Evolutionary conservation across 2,329 filamentous ascomycete species (phyloP).

Genomic region (Xylariaceae sp.): DNA sequence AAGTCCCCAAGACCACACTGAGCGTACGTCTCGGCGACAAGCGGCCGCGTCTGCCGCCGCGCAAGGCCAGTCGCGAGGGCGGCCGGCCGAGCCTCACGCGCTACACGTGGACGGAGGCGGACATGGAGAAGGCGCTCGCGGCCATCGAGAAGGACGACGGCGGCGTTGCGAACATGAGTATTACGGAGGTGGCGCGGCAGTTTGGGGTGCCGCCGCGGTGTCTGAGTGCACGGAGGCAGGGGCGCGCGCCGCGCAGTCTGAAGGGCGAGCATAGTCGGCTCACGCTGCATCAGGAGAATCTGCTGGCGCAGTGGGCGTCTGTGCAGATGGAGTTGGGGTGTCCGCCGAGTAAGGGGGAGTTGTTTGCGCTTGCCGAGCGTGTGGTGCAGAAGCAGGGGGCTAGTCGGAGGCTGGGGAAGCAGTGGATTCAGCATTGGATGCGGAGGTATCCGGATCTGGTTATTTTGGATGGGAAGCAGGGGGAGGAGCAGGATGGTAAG

Average conservation of each 20-base stretch:
- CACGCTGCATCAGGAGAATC: constrained; percentile 24
- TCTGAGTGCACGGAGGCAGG: constrained; percentile 24
- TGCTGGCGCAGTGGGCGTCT: constrained; percentile 27
- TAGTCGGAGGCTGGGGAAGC: constrained; percentile 24
- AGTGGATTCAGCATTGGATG: constrained; percentile 29
- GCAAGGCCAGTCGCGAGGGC: constrained; percentile 3
- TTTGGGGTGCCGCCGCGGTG: constrained; percentile 26
- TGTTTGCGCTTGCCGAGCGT: constrained; percentile 23
- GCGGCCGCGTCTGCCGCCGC: constrained; percentile 17
- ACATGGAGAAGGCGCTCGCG: constrained; percentile 21
- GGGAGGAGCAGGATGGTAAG: constrained; percentile 1
- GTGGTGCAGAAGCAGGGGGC: constrained; percentile 21
- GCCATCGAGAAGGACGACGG: constrained; percentile 15
- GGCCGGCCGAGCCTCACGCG: constrained; percentile 14
- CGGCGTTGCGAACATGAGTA: neutral
- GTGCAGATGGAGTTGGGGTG: constrained; percentile 24
- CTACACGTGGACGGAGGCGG: constrained; percentile 23
- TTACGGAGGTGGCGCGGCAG: constrained; percentile 21
- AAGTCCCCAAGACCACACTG: constrained; percentile 26
- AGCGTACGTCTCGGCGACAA: constrained; percentile 20
- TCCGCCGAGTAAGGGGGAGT: constrained; percentile 25
- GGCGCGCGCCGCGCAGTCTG: constrained; percentile 19
- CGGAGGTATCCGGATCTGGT: constrained; percentile 23
- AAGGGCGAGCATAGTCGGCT: constrained; percentile 22
- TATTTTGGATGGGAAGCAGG: constrained; percentile 21